Evolutionary conservation across 192 early-diverging fungal species (phyloP).

Genomic region (Coemansia sp.): DNA sequence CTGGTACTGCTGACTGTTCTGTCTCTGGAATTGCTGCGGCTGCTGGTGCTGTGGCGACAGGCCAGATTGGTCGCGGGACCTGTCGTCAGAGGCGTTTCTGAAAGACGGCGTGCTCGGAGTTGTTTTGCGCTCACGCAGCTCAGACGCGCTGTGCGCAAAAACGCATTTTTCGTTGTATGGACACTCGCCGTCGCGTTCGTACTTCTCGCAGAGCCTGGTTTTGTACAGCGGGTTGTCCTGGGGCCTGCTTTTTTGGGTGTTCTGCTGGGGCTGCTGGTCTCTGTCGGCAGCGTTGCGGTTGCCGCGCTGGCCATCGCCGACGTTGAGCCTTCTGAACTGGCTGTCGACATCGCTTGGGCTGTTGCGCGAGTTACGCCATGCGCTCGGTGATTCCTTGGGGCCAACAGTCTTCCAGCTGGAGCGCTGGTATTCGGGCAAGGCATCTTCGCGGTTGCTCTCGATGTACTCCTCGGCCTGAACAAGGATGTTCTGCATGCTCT

Average conservation of each 20-base stretch:
- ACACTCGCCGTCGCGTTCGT: conserved; percentile 83
- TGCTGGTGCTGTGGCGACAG: conserved; percentile 11
- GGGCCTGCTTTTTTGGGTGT: conserved; percentile 36
- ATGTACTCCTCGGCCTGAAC: conserved; percentile 66
- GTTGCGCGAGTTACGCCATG: conserved; percentile 29
- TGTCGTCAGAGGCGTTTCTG: conserved; percentile 13
- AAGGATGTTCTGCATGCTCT: conserved; percentile 83
- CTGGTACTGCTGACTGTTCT: conserved; percentile 22
- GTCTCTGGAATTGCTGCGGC: conserved; percentile 6
- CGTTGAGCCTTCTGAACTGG: conserved; percentile 22
- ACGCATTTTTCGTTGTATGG: conserved; percentile 91
- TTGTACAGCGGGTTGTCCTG: conserved; percentile 82
- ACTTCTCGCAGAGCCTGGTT: conserved; percentile 83
- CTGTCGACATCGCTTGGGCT: conserved; percentile 19
- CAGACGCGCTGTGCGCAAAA: conserved; percentile 74
- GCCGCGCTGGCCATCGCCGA: conserved; percentile 20
- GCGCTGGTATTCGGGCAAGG: conserved; percentile 28
- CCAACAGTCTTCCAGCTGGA: conserved; percentile 43
- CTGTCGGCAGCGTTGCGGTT: conserved; percentile 19
- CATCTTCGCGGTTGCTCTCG: conserved; percentile 55
- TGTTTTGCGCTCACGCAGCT: conserved; percentile 58
- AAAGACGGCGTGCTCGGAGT: conserved; percentile 19
- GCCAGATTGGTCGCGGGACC: conserved; percentile 16
- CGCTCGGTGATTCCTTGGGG: conserved; percentile 12
- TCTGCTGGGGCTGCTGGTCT: conserved; percentile 24